Percentiles rank a stretch among this genome's conserved stretches.
Evolutionary conservation across 2,329 filamentous ascomycete genomes (phyloP).

Genomic region (Catunica adiposa): DNA sequence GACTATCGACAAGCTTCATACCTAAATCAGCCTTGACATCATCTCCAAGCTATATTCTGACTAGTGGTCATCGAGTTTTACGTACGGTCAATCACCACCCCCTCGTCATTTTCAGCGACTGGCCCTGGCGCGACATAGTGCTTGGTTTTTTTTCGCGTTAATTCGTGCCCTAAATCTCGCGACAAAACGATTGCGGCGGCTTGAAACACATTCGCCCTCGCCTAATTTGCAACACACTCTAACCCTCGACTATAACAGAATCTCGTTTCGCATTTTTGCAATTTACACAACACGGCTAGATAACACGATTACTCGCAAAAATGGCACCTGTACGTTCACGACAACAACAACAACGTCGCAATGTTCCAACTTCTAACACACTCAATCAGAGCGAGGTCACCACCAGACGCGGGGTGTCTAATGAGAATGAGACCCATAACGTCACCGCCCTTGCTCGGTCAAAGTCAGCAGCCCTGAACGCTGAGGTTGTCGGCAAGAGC

Average conservation of each 20-base stretch:
- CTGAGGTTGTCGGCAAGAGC: conserved; percentile 38
- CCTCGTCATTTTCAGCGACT: neutral
- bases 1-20: conserved; percentile 1
- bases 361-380: neutral
- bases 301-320: conserved; percentile 15
- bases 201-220: neutral
- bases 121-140: neutral
- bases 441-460: conserved; percentile 81
- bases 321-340: conserved; percentile 25
- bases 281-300: neutral
- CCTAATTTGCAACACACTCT: neutral
- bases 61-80: neutral
- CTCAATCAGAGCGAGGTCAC: conserved; percentile 15
- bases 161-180: neutral
- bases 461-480: conserved; percentile 59
- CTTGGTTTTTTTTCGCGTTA: neutral
- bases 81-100: neutral
- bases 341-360: neutral
- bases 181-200: neutral
- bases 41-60: neutral
- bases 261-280: neutral
- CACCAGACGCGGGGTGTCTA: conserved; percentile 48
- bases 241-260: neutral
- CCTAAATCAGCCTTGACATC: neutral
- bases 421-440: conserved; percentile 89